Percentiles rank a stretch among this genome's conserved stretches.
These are phyloP conservation scores for Kregervanrija delftensis DNA, from an alignment of 805 yeast species.

Conservation along the genomic window DNA sequence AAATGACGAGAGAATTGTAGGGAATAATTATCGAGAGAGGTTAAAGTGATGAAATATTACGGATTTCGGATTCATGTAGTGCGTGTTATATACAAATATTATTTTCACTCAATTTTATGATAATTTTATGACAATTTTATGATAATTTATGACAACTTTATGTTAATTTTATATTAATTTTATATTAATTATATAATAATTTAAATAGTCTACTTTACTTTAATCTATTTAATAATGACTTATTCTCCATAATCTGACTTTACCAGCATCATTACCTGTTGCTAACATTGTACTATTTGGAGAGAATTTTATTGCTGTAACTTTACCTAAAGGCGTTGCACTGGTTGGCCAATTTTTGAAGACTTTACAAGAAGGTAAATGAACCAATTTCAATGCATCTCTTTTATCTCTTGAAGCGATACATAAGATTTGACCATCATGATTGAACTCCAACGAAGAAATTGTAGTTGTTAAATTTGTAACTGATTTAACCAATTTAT, in stretches of 20 bases:
- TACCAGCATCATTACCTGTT: conserved; percentile 87
- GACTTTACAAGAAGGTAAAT: conserved; percentile 79
- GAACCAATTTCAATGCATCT: conserved; percentile 83
- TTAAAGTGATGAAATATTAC: no score
- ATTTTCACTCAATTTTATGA: no score
- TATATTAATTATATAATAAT: no score
- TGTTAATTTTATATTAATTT: no score
- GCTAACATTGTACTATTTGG: conserved; percentile 79
- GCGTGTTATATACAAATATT: no score
- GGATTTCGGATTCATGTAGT: no score
- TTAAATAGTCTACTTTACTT: no score
- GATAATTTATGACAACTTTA: no score
- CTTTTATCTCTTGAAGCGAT: conserved; percentile 79
- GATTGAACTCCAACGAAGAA: conserved; percentile 64
- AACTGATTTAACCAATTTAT: conserved; percentile 55
- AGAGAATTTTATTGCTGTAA: conserved; percentile 72
- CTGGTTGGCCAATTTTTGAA: conserved; percentile 97
- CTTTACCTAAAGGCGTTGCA: conserved; percentile 93
- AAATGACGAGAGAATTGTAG: no score
- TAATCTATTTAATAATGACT: conserved; percentile 39
- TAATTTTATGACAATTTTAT: no score
- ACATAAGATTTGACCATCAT: conserved; percentile 84
- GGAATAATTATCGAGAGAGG: no score
- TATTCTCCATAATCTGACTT: conserved; percentile 80
- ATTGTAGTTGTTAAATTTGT: conserved; percentile 81